Evolutionary conservation across 78 protist genomes (phyloP).

Genomic region (Dictyostelium purpureum): DNA sequence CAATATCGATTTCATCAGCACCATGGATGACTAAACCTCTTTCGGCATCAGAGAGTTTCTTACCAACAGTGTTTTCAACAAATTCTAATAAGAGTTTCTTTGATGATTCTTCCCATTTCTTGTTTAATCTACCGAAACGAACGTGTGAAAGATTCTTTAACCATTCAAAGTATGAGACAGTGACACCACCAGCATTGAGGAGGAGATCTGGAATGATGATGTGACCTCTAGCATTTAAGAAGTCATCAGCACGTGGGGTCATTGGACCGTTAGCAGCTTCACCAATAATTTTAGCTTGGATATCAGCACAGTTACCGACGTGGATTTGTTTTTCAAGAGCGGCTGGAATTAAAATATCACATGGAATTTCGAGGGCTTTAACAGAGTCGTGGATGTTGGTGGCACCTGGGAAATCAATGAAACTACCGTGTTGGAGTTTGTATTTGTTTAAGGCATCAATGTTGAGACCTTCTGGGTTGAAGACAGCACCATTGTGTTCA

Average conservation of each 20-base stretch:
- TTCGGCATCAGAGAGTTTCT: slow-evolving; percentile 80
- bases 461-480: slow-evolving; percentile 85
- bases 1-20: slow-evolving; percentile 89
- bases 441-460: slow-evolving; percentile 70
- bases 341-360: slow-evolving; percentile 94
- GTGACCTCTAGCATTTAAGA: slow-evolving; percentile 71
- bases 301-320: slow-evolving; percentile 73
- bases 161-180: slow-evolving; percentile 95
- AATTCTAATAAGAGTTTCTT: slow-evolving; percentile 81
- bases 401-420: slow-evolving; percentile 82
- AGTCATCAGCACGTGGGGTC: slow-evolving; percentile 88
- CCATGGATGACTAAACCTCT: slow-evolving; percentile 81
- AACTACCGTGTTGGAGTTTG: slow-evolving; percentile 64
- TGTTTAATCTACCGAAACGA: slow-evolving; percentile 84
- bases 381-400: slow-evolving; percentile 32
- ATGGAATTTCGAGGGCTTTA: slow-evolving; percentile 84
- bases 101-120: slow-evolving; percentile 89
- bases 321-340: slow-evolving; percentile 89
- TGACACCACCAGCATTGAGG: slow-evolving; percentile 95
- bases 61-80: slow-evolving; percentile 78
- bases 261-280: slow-evolving; percentile 94
- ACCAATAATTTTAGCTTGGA: slow-evolving; percentile 86
- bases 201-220: slow-evolving; percentile 90
- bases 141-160: slow-evolving; percentile 90
- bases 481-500: slow-evolving; percentile 88